Evolutionary conservation across 2,329 filamentous ascomycete genomes (phyloP).

Genomic region (Ampelomyces quisqualis): DNA sequence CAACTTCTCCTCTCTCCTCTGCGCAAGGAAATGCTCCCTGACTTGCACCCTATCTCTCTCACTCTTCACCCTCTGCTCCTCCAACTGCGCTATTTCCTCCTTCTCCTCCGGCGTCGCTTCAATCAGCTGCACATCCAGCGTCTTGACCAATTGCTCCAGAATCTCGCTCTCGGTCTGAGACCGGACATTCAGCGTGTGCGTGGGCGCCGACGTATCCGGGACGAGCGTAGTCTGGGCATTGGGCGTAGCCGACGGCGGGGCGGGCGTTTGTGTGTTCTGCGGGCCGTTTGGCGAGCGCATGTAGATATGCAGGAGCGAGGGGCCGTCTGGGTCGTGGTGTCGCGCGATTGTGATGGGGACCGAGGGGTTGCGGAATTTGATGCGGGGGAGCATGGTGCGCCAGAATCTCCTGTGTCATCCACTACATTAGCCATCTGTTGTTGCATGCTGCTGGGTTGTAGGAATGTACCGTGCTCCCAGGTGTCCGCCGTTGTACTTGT

Average conservation of each 20-base stretch:
- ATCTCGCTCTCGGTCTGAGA: conserved; percentile 62
- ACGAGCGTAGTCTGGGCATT: conserved; percentile 27
- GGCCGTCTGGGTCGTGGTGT: conserved; percentile 50
- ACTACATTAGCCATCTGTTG: not conserved
- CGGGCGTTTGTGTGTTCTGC: conserved; percentile 9
- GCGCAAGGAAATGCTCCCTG: conserved; percentile 56
- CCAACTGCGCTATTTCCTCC: conserved; percentile 58
- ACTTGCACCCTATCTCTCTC: conserved; percentile 58
- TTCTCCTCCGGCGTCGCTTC: conserved; percentile 61
- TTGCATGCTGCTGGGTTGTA: not conserved
- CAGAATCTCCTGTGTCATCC: conserved; percentile 75
- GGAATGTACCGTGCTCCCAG: conserved; percentile 67
- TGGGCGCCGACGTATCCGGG: conserved; percentile 41
- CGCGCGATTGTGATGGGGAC: conserved; percentile 81
- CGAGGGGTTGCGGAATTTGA: conserved; percentile 93
- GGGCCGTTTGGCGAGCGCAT: conserved; percentile 15
- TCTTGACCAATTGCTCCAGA: conserved; percentile 62
- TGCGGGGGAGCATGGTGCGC: conserved; percentile 73
- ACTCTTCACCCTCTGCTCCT: conserved; percentile 55
- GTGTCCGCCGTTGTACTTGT: conserved; percentile 64
- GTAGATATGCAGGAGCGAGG: conserved; percentile 36
- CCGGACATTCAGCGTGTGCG: conserved; percentile 59
- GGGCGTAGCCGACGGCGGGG: conserved; percentile 22
- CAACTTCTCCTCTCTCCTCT: conserved; percentile 63
- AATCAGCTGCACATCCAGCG: conserved; percentile 57